Evolutionary conservation across 73 alveolate genomes (phyloP).

Genomic region (Paramecium primaurelia): DNA sequence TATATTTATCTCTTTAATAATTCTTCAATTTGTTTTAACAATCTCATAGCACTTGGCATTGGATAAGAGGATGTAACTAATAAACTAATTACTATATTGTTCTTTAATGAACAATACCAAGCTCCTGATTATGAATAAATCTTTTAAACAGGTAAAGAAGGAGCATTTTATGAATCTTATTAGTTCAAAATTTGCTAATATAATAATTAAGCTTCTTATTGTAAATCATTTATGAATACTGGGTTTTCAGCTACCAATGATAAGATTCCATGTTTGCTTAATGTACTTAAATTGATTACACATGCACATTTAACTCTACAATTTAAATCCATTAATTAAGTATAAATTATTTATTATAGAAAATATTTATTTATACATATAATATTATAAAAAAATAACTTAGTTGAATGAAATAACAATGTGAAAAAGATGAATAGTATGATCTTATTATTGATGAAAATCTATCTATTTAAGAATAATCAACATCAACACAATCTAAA

Average conservation of each 20-base stretch:
- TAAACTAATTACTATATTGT: neutral
- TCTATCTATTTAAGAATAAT: neutral
- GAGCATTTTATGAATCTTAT: neutral
- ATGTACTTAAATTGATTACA: neutral
- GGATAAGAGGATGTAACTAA: conserved; percentile 16
- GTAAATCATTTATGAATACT: neutral
- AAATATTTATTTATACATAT: neutral
- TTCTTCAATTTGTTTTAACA: conserved; percentile 32
- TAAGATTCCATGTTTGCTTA: neutral
- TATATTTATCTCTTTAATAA: neutral
- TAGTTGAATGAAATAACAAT: neutral
- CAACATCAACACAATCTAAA: neutral
- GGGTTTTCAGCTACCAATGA: conserved; percentile 30
- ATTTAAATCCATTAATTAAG: conserved; percentile 22
- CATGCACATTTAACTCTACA: conserved; percentile 41
- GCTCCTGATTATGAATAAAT: conserved; percentile 48
- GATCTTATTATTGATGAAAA: neutral
- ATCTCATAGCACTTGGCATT: conserved; percentile 36
- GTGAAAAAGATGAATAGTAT: neutral
- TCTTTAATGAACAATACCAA: conserved; percentile 7
- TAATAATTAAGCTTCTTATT: conserved; percentile 33
- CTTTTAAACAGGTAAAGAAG: neutral
- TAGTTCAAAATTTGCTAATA: neutral
- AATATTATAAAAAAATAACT: neutral
- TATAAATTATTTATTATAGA: neutral